A percentile compares a stretch with the other conserved stretches of the same genome.
These are phyloP conservation scores for Phytopythium cucurbitacearum DNA, from an alignment of 352 stramenopile genomes.

Conservation along the genomic window DNA sequence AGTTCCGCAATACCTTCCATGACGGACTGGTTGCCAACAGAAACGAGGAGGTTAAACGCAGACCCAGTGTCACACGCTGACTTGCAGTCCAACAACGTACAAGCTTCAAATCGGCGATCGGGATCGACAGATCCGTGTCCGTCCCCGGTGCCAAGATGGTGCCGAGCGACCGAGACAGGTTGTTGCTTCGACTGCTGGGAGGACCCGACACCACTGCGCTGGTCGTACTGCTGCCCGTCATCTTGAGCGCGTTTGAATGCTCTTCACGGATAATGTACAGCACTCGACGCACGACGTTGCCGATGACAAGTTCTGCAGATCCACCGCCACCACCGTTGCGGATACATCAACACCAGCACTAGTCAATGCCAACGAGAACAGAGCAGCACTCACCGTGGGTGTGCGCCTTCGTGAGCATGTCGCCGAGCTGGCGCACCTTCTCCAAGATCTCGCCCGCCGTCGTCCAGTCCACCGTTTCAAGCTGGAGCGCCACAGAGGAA, in stretches of 20 bases:
- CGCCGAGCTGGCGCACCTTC: conserved; percentile 71
- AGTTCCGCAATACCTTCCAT: conserved; percentile 96
- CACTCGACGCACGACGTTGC: conserved; percentile 87
- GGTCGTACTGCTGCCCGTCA: conserved; percentile 14
- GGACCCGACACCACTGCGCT: conserved; percentile 10
- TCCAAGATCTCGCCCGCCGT: conserved; percentile 82
- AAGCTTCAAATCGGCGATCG: conserved; percentile 78
- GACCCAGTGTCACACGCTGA: no score
- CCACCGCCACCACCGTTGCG: background rate
- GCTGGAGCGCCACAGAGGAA: conserved; percentile 17
- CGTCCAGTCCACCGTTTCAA: conserved; percentile 76
- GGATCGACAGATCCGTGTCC: conserved; percentile 78
- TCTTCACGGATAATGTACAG: conserved; percentile 89
- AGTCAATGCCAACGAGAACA: background rate
- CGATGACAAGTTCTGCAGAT: conserved; percentile 73
- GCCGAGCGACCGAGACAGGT: conserved; percentile 67
- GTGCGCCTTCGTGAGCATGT: conserved; percentile 82
- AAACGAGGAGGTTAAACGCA: background rate
- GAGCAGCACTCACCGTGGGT: conserved; percentile 34
- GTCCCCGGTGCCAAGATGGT: conserved; percentile 79
- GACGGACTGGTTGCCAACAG: conserved; percentile 30
- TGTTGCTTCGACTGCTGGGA: conserved; percentile 44
- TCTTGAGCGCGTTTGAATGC: conserved; percentile 71
- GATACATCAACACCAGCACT: background rate
- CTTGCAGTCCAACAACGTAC: conserved; percentile 18